Conservation (phyloP, 768 basidiomycete genomes). For the Lactifluus piperatus region DNA sequence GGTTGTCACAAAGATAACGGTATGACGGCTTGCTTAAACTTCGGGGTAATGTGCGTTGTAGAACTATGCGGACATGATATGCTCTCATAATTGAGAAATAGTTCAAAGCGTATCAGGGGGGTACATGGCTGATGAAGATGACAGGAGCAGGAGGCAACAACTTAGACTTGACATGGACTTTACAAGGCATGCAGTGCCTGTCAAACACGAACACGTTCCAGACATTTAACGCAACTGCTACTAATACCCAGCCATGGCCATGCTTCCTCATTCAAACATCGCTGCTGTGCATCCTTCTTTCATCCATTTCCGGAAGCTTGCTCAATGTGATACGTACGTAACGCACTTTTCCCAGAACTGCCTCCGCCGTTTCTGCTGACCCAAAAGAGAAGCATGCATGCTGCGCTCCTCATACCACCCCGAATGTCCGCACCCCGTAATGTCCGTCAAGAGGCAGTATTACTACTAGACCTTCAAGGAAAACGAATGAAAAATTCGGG, state of each 20-base stretch:
- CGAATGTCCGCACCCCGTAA: slow-evolving; percentile 80
- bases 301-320: slow-evolving; percentile 12
- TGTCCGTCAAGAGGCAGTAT: slow-evolving; percentile 52
- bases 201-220: slow-evolving; percentile 21
- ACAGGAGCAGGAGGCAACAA: too few species aligned
- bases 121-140: neutral
- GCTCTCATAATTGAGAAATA: slow-evolving; percentile 9
- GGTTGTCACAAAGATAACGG: slow-evolving; percentile 54
- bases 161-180: too few species aligned
- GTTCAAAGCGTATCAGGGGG: neutral
- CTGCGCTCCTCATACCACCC: slow-evolving; percentile 68
- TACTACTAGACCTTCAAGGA: slow-evolving; percentile 64
- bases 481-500: slow-evolving; percentile 62
- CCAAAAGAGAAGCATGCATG: slow-evolving; percentile 41
- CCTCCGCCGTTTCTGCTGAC: neutral
- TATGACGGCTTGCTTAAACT: slow-evolving; percentile 26
- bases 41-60: slow-evolving; percentile 25
- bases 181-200: neutral
- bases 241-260: slow-evolving; percentile 1
- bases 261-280: slow-evolving; percentile 13
- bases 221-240: slow-evolving; percentile 19
- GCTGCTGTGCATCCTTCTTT: slow-evolving; percentile 4
- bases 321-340: slow-evolving; percentile 12
- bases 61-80: slow-evolving; percentile 19
- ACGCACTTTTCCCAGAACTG: slow-evolving; percentile 1